These are phyloP conservation scores for Arthrobotrys iridis DNA, from an alignment of 2,329 filamentous ascomycete species.

Conservation along the genomic window DNA sequence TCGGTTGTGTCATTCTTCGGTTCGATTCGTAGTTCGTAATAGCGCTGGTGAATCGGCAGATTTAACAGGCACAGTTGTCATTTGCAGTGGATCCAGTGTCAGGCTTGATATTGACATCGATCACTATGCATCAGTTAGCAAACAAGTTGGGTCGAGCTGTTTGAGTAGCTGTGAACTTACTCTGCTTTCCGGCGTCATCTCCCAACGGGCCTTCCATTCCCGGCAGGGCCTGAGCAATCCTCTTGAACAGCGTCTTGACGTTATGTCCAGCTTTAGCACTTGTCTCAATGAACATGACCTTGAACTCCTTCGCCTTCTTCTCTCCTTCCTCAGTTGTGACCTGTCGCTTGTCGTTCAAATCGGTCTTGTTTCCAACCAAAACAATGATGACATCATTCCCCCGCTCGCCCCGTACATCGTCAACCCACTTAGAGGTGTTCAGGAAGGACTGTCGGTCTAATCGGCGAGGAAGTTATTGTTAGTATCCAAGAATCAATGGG, in stretches of 20 bases:
- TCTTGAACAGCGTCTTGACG: conserved; percentile 95
- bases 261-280: conserved; percentile 98
- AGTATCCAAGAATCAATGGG: conserved; percentile 3
- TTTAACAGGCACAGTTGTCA: conserved; percentile 76
- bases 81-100: conserved; percentile 72
- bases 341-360: conserved; percentile 97
- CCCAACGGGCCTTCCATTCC: conserved; percentile 94
- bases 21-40: not conserved
- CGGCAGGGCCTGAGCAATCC: conserved; percentile 96
- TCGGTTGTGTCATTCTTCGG: conserved; percentile 7
- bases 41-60: not conserved
- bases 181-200: conserved; percentile 69
- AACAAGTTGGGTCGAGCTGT: conserved; percentile 62
- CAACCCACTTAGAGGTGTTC: conserved; percentile 99
- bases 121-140: conserved; percentile 70
- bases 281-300: conserved; percentile 98
- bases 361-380: conserved; percentile 98
- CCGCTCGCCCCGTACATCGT: conserved; percentile 94
- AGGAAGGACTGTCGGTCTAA: conserved; percentile 93
- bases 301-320: conserved; percentile 97
- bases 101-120: conserved; percentile 84
- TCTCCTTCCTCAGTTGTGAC: conserved; percentile 96
- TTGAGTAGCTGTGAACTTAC: conserved; percentile 76
- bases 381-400: conserved; percentile 99
- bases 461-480: conserved; percentile 9